These are phyloP conservation scores for Neonectria neomacrospora DNA, from an alignment of 2,329 filamentous ascomycete species.

Conservation along the genomic window DNA sequence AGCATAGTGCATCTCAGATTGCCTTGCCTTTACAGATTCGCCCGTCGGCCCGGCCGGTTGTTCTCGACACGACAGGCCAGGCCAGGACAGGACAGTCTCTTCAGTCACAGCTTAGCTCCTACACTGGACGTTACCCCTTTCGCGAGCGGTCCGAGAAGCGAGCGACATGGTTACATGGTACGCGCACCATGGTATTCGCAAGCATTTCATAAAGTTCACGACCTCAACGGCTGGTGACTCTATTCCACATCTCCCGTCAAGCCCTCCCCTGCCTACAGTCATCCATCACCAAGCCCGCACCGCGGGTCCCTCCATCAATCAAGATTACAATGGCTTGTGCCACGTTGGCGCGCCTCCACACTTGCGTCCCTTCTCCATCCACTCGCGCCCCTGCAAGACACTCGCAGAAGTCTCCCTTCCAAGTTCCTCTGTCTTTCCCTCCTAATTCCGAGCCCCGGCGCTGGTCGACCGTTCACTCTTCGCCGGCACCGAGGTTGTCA, in stretches of 20 bases:
- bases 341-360: slow-evolving; percentile 29
- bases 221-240: not conserved
- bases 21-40: not conserved
- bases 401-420: not conserved
- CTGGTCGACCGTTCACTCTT: slow-evolving; percentile 25
- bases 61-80: no score
- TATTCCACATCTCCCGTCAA: not conserved
- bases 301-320: slow-evolving; percentile 22
- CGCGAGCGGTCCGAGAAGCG: not conserved
- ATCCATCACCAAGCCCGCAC: slow-evolving; percentile 2
- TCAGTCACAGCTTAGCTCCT: not conserved
- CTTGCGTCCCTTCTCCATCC: slow-evolving; percentile 12
- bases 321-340: slow-evolving; percentile 38
- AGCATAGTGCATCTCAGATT: slow-evolving; percentile 5
- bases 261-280: not conserved
- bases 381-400: slow-evolving; percentile 12
- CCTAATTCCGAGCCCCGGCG: slow-evolving; percentile 3
- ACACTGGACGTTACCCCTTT: not conserved
- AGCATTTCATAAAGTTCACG: not conserved
- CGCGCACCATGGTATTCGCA: not conserved
- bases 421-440: not conserved
- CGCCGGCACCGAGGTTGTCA: slow-evolving; percentile 13
- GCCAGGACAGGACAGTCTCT: not conserved
- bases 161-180: not conserved
- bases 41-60: slow-evolving; percentile 8